phyloP scores from a whole-genome alignment of 768 basidiomycete species.

The Suillus brevipes region DNA sequence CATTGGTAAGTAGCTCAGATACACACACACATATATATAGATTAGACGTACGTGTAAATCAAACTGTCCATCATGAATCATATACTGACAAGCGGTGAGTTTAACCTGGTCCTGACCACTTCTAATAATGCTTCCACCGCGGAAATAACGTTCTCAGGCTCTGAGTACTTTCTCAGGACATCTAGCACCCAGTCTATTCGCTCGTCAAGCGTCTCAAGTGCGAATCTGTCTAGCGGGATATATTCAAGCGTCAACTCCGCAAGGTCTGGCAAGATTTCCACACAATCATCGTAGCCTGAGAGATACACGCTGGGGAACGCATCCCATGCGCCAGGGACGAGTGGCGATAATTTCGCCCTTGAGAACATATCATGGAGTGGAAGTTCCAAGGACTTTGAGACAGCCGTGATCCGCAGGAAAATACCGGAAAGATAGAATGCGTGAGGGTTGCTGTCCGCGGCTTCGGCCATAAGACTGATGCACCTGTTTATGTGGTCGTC shows the following conservation, averaged over 20 bases:
- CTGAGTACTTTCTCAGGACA: conserved; percentile 6
- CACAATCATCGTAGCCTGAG: conserved; percentile 4
- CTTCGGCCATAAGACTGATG: conserved; percentile 1
- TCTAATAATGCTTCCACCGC: neutral
- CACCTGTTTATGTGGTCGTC: conserved; percentile 4
- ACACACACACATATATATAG: neutral
- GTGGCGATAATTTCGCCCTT: neutral
- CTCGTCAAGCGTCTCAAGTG: neutral
- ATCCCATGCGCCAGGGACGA: conserved; percentile 4
- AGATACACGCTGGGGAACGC: conserved; percentile 5
- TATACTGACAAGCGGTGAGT: conserved; percentile 3
- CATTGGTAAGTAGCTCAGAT: neutral
- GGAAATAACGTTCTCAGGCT: conserved; percentile 1
- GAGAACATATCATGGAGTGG: neutral
- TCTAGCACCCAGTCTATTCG: conserved; percentile 5
- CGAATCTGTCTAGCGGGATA: neutral
- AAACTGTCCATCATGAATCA: conserved; percentile 4
- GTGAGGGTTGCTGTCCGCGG: conserved; percentile 2
- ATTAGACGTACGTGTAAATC: conserved; percentile 7
- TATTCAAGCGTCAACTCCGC: conserved; percentile 6
- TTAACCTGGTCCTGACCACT: conserved; percentile 3
- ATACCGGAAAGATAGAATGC: conserved; percentile 1
- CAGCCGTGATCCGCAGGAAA: conserved; percentile 1
- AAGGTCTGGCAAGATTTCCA: conserved; percentile 3
- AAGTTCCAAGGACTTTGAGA: neutral